Conservation (phyloP, 768 basidiomycete genomes). For the Mycena albidolilacea region DNA sequence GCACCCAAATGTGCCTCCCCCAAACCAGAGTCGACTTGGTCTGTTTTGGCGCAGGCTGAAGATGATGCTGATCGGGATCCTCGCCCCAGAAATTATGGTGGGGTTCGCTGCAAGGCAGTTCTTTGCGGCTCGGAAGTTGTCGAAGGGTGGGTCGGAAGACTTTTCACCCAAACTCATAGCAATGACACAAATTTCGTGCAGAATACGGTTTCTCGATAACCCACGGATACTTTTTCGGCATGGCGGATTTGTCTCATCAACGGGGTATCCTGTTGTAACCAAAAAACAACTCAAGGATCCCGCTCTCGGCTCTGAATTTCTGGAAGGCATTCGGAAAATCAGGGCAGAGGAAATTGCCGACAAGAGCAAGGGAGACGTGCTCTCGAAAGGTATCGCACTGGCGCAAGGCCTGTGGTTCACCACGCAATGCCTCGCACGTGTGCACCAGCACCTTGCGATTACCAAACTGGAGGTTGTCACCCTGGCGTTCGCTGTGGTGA, state of each 20-base stretch:
- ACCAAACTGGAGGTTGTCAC: constrained; percentile 56
- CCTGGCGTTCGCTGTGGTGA: constrained; percentile 51
- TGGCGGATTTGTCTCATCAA: constrained; percentile 46
- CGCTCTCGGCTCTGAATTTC: neutral
- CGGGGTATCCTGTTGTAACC: constrained; percentile 25
- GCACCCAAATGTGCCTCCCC: constrained; percentile 44
- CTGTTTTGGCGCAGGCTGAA: constrained; percentile 32
- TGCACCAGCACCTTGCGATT: constrained; percentile 43
- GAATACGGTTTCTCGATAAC: constrained; percentile 21
- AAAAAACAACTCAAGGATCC: constrained; percentile 35
- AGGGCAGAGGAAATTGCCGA: constrained; percentile 37
- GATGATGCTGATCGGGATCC: constrained; percentile 40
- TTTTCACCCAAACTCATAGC: neutral
- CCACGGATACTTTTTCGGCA: constrained; percentile 46
- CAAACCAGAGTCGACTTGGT: constrained; percentile 12
- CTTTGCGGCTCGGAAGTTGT: constrained; percentile 22
- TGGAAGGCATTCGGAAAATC: constrained; percentile 5
- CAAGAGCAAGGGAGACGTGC: constrained; percentile 50
- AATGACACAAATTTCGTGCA: neutral
- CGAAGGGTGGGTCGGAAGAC: neutral
- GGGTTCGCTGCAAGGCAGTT: constrained; percentile 44
- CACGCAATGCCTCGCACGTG: constrained; percentile 48
- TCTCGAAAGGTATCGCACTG: constrained; percentile 52
- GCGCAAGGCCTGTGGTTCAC: constrained; percentile 55
- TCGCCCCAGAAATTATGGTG: constrained; percentile 47